phyloP scores from a whole-genome alignment of 2,329 filamentous ascomycete species.

The Neoarthrinium moseri region DNA sequence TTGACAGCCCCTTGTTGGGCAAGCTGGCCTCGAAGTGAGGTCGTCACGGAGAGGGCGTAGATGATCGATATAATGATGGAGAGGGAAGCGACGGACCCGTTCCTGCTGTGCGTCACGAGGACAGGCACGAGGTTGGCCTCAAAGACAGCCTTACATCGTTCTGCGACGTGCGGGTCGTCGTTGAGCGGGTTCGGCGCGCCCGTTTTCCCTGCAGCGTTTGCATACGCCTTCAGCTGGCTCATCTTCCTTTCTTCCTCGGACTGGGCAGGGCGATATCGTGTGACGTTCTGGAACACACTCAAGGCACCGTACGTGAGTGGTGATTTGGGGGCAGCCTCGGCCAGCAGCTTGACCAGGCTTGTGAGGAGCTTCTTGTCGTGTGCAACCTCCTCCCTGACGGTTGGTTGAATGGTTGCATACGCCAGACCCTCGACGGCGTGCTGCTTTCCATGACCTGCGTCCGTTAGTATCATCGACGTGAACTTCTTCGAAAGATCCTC shows the following conservation, averaged over 20 bases:
- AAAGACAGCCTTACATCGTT: constrained; percentile 76
- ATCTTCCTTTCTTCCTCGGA: constrained; percentile 93
- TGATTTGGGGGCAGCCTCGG: constrained; percentile 59
- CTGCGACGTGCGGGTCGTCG: constrained; percentile 71
- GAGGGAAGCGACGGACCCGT: constrained; percentile 68
- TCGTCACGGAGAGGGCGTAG: constrained; percentile 72
- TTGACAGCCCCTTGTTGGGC: constrained; percentile 94
- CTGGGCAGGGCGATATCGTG: constrained; percentile 71
- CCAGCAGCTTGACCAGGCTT: constrained; percentile 64
- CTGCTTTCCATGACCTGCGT: constrained; percentile 57
- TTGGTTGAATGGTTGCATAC: constrained; percentile 83
- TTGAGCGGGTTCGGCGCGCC: constrained; percentile 65
- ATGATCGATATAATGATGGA: constrained; percentile 75
- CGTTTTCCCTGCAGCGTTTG: constrained; percentile 74
- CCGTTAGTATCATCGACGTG: constrained; percentile 62
- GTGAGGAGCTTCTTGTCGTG: constrained; percentile 68
- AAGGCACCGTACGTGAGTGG: constrained; percentile 81
- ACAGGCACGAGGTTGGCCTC: constrained; percentile 75
- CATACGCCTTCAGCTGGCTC: constrained; percentile 89
- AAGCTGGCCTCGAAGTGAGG: constrained; percentile 72
- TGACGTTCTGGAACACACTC: constrained; percentile 83
- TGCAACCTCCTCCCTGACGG: constrained; percentile 78
- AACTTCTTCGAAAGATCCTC: constrained; percentile 66
- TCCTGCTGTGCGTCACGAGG: constrained; percentile 73
- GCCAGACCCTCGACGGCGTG: constrained; percentile 87